Evolutionary conservation across 176 grass and related monocot species (phyloP), one percentile per base, ranked within the genome.

Genomic region (Aegilops umbellulata): DNA sequence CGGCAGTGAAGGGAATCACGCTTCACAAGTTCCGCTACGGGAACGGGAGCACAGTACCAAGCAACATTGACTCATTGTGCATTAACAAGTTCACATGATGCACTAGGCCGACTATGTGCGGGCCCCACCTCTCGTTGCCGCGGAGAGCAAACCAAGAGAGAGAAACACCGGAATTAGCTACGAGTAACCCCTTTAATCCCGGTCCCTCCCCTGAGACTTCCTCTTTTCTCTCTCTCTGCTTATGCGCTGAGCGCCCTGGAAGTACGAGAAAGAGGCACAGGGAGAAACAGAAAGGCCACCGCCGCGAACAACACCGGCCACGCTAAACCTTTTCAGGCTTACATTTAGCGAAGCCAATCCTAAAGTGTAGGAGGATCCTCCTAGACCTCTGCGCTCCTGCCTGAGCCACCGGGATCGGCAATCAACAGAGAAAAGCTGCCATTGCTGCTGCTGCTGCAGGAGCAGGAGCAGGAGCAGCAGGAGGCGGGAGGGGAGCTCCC

Each of bases 1-100:
- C 5, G 10, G 84, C 13, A 78, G 88, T 86, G 53, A 86, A 64
- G 49, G 51, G 8, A 29, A 39, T 78, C 89, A 80, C 80, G 68
- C 4, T 31, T 83, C 46, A 80, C 85, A 84, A 1, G 76, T 22
- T 69, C 30, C 24, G 5, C 80, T 1, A 55, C 41, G 3, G 41
- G 41, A 44, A 44, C 3, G 41, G 41, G 31, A 32, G 31, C 4
- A 32, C 5, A 6, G 17, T 10, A 19, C 24, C 35, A 60, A 32
- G 55, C 29, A 66, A 66, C 65, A 76, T 76, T 53, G 44, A 76
- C 73, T 53, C 46, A 47, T 9, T 31, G 16, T 74, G 27, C 60
- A 34, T 91, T 87, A 84, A 80, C 66, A 53, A 20, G 68, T 31
- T 87, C 89, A 84, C 85, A 84, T 49, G 89, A 84, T 49, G 89